Conservation (phyloP, 2,329 filamentous ascomycete genomes). For the Diplodia mutila region DNA sequence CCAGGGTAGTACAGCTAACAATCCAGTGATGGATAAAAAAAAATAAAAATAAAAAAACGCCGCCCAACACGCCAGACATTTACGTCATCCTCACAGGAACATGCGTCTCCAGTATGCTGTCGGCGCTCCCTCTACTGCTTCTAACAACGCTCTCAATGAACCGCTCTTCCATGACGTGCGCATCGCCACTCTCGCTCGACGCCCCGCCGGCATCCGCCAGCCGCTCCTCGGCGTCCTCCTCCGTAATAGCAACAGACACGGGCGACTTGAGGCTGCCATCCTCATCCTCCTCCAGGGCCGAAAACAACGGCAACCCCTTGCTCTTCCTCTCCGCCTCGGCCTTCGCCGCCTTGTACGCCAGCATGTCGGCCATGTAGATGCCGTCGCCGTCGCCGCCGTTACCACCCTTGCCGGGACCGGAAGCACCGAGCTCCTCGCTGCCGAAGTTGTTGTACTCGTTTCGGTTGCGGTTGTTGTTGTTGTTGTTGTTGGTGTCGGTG, state of each 20-base stretch:
- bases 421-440: neutral
- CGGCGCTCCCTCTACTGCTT: neutral
- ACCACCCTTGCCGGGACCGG: too few relatives aligned
- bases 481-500: too few relatives aligned
- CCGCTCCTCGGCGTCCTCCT: too few relatives aligned
- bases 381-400: neutral
- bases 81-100: neutral
- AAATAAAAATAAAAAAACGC: neutral
- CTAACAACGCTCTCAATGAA: neutral
- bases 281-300: too few relatives aligned
- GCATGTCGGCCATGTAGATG: slow-evolving; percentile 3
- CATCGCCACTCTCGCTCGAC: neutral
- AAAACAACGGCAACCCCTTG: too few relatives aligned
- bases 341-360: neutral
- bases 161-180: neutral
- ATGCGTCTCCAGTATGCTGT: neutral
- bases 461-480: neutral
- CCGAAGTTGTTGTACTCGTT: neutral
- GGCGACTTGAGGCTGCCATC: neutral
- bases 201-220: too few relatives aligned
- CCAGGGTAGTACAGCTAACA: too few relatives aligned
- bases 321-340: too few relatives aligned
- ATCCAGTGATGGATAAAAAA: too few relatives aligned
- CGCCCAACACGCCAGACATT: neutral
- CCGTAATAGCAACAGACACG: neutral